phyloP scores from a whole-genome alignment of 768 basidiomycete genomes.

The Lentinula aciculospora region DNA sequence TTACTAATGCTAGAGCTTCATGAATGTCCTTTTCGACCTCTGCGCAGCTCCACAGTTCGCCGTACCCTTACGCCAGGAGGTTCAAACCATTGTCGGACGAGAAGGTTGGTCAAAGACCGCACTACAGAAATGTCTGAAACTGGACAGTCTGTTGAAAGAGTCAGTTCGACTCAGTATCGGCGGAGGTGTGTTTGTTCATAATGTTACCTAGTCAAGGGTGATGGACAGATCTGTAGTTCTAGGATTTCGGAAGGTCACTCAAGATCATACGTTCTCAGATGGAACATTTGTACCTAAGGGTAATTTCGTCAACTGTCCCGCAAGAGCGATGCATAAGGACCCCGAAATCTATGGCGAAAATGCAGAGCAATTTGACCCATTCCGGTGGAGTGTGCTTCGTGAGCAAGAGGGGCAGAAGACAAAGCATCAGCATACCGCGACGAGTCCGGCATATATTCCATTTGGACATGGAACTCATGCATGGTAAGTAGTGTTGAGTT shows the following conservation, averaged over 20 bases:
- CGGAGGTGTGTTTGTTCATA: not conserved
- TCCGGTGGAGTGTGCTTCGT: constrained; percentile 7
- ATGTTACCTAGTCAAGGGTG: too few relatives aligned
- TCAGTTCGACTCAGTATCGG: constrained; percentile 19
- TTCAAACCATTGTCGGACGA: constrained; percentile 14
- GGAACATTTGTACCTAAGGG: constrained; percentile 28
- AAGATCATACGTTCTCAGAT: constrained; percentile 28
- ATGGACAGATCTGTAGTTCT: too few relatives aligned
- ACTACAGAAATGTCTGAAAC: constrained; percentile 22
- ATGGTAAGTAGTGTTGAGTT: not conserved
- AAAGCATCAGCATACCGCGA: not conserved
- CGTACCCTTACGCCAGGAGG: constrained; percentile 17
- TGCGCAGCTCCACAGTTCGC: constrained; percentile 15
- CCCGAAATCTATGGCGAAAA: constrained; percentile 6
- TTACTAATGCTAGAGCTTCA: constrained; percentile 9
- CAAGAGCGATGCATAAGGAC: constrained; percentile 22
- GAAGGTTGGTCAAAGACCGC: constrained; percentile 28
- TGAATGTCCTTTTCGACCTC: constrained; percentile 14
- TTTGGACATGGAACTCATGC: constrained; percentile 5
- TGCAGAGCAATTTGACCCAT: constrained; percentile 4
- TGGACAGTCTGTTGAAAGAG: constrained; percentile 16
- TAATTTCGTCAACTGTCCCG: constrained; percentile 16
- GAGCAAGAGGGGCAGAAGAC: not conserved
- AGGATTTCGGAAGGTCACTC: constrained; percentile 20
- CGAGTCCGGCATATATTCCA: not conserved